Base-by-base conservation (phyloP, 306 rosid genomes). In the Datisca glomerata region DNA sequence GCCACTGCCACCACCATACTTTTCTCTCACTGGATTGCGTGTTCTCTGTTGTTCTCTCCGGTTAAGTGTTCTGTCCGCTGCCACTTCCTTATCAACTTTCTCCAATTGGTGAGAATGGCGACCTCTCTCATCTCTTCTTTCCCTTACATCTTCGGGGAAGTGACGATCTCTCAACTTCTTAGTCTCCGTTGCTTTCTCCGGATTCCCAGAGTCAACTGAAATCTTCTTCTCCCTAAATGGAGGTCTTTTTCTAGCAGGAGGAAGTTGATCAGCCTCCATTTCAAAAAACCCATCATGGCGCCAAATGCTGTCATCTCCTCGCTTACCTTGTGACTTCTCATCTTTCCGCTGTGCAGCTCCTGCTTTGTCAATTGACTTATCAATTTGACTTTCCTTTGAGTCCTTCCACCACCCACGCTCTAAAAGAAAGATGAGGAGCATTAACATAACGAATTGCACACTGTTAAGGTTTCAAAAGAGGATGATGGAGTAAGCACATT, bases 161-260 rank as follows among this genome's bases (percentile, higher is more conserved):
- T 76, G 74, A n/a, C 41, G 39, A 34, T 74, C 70, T 52, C 59
- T 63, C 13, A 71, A 21, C 67, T 79, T 76, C 53, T 34, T 59
- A 41, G 56, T 45, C 59, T 55, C 72, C 15, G 49, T 57, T n/a
- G 64, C 50, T 47, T 65, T 64, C 29, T 74, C 67, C 49, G 55
- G 58, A 56, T 59, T 63, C 40, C 54, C 74, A 27, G 75, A 66
- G 31, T 72, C 73, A 18, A 34, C 56, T 6, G 64, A 56, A 56
- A 68, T 58, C 60, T 87, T 87, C 63, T 70, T 79, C 86, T 87
- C 97, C 68, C 80, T 72, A 59, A 87, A 87, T 47, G 94, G 75
- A 10, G 89, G 85, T 47, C 93, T 72, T 66, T 68, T 89, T 72
- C 78, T 80, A 24, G 47, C 41, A 44, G 71, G 46, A 45, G 76